These are phyloP conservation scores for Nakazawaea ambrosiae DNA, from an alignment of 805 yeast genomes.

Conservation along the genomic window DNA sequence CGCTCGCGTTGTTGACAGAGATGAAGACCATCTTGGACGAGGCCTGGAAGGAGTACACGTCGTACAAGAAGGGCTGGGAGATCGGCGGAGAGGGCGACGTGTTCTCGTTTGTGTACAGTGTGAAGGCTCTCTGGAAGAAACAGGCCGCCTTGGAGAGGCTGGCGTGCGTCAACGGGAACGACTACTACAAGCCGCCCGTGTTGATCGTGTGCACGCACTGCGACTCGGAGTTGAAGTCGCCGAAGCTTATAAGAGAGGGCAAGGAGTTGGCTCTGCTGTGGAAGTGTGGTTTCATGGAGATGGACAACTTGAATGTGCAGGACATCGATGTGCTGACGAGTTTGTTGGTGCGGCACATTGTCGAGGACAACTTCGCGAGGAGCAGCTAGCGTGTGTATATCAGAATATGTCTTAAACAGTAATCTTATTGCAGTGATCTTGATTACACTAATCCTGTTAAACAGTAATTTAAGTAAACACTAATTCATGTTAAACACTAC, in stretches of 20 bases:
- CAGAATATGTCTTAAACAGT: too few relatives aligned
- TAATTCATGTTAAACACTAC: too few relatives aligned
- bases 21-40: constrained; percentile 55
- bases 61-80: constrained; percentile 50
- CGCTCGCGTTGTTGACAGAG: constrained; percentile 32
- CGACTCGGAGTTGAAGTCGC: constrained; percentile 51
- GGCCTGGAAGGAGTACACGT: constrained; percentile 66
- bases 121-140: constrained; percentile 52
- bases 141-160: constrained; percentile 10
- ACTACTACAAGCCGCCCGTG: constrained; percentile 45
- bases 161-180: background rate
- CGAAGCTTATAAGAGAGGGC: constrained; percentile 53
- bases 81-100: constrained; percentile 63
- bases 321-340: constrained; percentile 53
- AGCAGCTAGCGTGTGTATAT: too few relatives aligned
- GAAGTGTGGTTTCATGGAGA: constrained; percentile 58
- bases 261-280: constrained; percentile 48
- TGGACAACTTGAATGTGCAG: constrained; percentile 45
- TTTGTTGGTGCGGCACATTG: constrained; percentile 50
- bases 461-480: too few relatives aligned
- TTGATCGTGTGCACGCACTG: constrained; percentile 61
- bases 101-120: constrained; percentile 49
- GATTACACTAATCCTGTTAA: too few relatives aligned
- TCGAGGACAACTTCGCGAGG: constrained; percentile 35
- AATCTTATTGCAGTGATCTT: too few relatives aligned